Conservation (phyloP, 768 basidiomycete genomes). For the Mycena belliarum region DNA sequence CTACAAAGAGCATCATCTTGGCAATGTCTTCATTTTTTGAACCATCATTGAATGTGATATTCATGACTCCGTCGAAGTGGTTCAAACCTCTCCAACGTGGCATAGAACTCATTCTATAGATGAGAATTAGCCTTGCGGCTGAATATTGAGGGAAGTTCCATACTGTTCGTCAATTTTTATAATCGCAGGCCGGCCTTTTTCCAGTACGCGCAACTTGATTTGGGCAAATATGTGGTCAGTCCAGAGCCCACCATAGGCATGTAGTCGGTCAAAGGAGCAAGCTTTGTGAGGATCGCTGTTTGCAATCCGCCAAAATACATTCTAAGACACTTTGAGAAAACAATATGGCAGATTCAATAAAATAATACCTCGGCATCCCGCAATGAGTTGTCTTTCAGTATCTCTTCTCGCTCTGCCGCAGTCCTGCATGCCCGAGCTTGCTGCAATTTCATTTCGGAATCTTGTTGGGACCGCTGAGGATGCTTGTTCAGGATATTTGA, state of each 20-base stretch:
- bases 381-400: slow-evolving; percentile 25
- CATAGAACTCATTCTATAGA: slow-evolving; percentile 27
- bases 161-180: slow-evolving; percentile 28
- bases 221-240: slow-evolving; percentile 33
- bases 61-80: slow-evolving; percentile 30
- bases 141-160: background rate
- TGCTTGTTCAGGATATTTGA: slow-evolving; percentile 21
- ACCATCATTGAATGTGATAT: slow-evolving; percentile 34
- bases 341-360: slow-evolving; percentile 2
- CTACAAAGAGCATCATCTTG: background rate
- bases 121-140: too few species aligned
- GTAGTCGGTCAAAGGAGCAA: slow-evolving; percentile 41
- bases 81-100: slow-evolving; percentile 37
- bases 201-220: slow-evolving; percentile 26
- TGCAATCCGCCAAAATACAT: slow-evolving; percentile 40
- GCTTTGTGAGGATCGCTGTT: slow-evolving; percentile 35
- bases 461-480: slow-evolving; percentile 1
- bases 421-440: slow-evolving; percentile 14
- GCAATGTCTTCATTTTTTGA: slow-evolving; percentile 26
- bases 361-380: slow-evolving; percentile 27
- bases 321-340: slow-evolving; percentile 26
- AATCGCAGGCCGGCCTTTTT: slow-evolving; percentile 13
- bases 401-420: slow-evolving; percentile 21
- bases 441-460: slow-evolving; percentile 16
- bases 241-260: slow-evolving; percentile 36